Evolutionary conservation across 441 rosid genomes (phyloP), one percentile per base, ranked within the genome.

Genomic region (Euphorbia celastroides): DNA sequence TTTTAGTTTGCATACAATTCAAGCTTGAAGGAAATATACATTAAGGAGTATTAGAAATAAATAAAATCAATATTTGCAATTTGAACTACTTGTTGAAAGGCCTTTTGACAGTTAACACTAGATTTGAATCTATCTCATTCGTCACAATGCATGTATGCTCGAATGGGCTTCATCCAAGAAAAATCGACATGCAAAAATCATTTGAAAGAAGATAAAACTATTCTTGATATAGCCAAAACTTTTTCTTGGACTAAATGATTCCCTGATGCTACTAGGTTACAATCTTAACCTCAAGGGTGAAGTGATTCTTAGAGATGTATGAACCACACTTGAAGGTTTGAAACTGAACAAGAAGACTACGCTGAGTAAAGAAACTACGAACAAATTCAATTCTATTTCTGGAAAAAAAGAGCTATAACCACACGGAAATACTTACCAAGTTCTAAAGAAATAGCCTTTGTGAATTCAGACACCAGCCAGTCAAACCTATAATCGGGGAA

Each of bases 401-500:
- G 5, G 58, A 23, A 44, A 32, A n/a, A 17, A 22, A 30, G 10
- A 17, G 11, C 28, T 26, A 26, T 25, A 50, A 57, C 12, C 8
- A 17, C 30, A 6, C 22, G 52, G 26, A 22, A 23, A 25, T 57
- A 78, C 96, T 83, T 57, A 89, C 98, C 97, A 71, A 90, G 94
- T 80, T 93, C 98, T 70, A 70, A 69, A 67, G 92, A 82, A 71
- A 88, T 76, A 61, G 89, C 71, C 74, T 79, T 70, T 42, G 80
- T 68, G 65, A 93, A 93, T 75, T 90, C 96, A 69, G 79, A 64
- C 56, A 93, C 88, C 80, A 93, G 79, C 86, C 91, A 84, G 36
- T 77, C 86, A 79, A 90, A 93, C 74, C 91, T 80, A 79, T 87
- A 93, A 75, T 87, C 92, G 16, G 94, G 96, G 70, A 87, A 87